These are phyloP conservation scores for Colletotrichum spaethianum DNA, from an alignment of 2,329 filamentous ascomycete genomes.

Conservation along the genomic window DNA sequence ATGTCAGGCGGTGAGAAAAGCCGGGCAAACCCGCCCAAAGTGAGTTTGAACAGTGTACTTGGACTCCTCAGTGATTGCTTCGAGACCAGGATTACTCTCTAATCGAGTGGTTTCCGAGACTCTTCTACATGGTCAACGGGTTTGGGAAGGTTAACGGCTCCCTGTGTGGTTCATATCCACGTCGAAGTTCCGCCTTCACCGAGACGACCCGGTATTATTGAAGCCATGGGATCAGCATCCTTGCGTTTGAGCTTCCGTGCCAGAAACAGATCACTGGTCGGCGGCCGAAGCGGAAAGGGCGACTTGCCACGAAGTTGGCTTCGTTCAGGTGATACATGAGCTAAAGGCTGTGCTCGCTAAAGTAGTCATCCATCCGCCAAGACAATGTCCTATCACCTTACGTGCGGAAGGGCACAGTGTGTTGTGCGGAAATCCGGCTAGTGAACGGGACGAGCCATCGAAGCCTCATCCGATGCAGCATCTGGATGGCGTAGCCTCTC, in stretches of 20 bases:
- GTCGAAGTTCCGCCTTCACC: neutral
- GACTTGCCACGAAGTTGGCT: neutral
- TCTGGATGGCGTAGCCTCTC: neutral
- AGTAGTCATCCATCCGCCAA: conserved; percentile 4
- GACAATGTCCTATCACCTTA: neutral
- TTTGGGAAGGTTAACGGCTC: neutral
- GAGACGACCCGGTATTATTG: too few relatives aligned
- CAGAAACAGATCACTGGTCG: neutral
- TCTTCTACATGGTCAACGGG: too few relatives aligned
- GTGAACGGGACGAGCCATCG: conserved; percentile 4
- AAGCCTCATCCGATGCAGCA: neutral
- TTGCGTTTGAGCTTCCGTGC: too few relatives aligned
- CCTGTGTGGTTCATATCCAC: neutral
- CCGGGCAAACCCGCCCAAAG: neutral
- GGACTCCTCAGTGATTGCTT: neutral
- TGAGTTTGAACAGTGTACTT: neutral
- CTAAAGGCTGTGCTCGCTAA: neutral
- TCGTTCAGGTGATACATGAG: neutral
- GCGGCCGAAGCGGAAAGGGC: neutral
- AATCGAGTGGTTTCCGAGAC: neutral
- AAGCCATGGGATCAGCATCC: neutral
- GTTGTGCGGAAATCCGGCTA: neutral
- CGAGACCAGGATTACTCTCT: too few relatives aligned
- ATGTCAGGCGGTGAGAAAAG: neutral
- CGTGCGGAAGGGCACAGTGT: neutral